Base-by-base conservation (phyloP, 805 yeast genomes). In the Lachancea sp. region DNA sequence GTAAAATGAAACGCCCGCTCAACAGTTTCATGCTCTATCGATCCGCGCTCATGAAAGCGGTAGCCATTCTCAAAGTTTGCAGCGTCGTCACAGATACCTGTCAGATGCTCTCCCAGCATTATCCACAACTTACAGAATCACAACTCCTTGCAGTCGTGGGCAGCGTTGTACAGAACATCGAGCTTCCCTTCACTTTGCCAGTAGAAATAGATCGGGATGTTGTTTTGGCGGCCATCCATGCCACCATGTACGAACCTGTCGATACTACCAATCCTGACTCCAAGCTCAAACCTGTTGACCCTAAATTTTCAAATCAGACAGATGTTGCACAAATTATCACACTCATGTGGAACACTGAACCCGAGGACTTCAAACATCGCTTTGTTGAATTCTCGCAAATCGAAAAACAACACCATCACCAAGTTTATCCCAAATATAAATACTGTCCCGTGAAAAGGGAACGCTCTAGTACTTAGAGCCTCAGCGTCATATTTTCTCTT, bases 321-420 rank as follows among this genome's bases (percentile, higher is more conserved):
- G 43, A 36, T 5, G 39, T 46, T 15, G 42, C 69, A 12, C 71
- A 69, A 39, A 62, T 69, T 30, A 69, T 72, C 30, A 71, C 76
- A 1, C 58, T 69, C 31, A 54, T 72, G 62, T 72, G 77, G 77
- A 62, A 68, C 33, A 70, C 74, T 1, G 76, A 72, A 51, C 48
- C 60, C 9, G 49, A 50, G 37, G 57, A 55, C n/a, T 65, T 69
- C 41, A 71, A 68, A 57, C 63, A 63, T 29, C 54, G 59, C 36
- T 72, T 72, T 53, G 62, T 63, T 11, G 50, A 53, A 16, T 58
- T 69, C 40, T 70, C 74, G 5, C 56, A 53, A n/a, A 54, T 65
- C 32, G 76, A 71, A 50, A 71, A 70, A 55, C 62, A 59, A 27
- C 58, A 71, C 6, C 77, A 72, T 50, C 53, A 62, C 35, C 58